Evolutionary conservation across 2,329 filamentous ascomycete genomes (phyloP), one percentile per base, ranked within the genome.

Genomic region (Pseudocercospora vitis): DNA sequence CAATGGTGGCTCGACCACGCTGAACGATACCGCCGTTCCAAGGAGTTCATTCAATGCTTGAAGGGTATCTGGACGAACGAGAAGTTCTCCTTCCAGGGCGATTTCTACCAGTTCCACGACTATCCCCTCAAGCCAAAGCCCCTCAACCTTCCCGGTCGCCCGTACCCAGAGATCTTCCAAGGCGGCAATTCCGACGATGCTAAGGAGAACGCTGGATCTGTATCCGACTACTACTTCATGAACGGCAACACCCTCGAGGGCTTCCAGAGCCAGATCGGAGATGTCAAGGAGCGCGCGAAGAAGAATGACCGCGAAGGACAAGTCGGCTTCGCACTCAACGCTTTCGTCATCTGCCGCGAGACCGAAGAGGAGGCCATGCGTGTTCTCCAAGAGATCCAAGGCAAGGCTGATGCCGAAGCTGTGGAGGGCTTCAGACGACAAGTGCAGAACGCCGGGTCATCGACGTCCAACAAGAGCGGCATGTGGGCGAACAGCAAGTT

Each of bases 1-100:
- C 75, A 80, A 63, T 80, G 77, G 78, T 80, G 78, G 78, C 71
- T 80, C 12, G 77, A 80, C 57, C 78, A 80, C 56, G 73, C 74
- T 1, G 78, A 80, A 65, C 73, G 78, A 3, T 80, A 79, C 60
- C 71, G 78, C 28, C 73, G 78, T 14, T 76, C 70, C 49, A 69
- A 73, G 32, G 77, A 81, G 61, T 80, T 80, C 63, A 80, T 81
- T 45, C 68, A 74, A 48, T 78, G 75, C 46, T 66, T 80, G 2
- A 74, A 73, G 46, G 78, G 77, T 2, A 79, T 80, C 50, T 81
- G 76, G 78, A 80, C 78, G 0, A 62, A 77, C 12, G 75, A 78
- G 7, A 70, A 70, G 0, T 80, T 79, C 65, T 78, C 69, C 3
- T 80, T 74, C 58, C 72, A 68, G 8, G 77, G 77, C 26, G 77